Percentiles rank a stretch among this genome's conserved stretches.
Conservation (phyloP, 306 rosid species). For the Argentina anserina region DNA sequence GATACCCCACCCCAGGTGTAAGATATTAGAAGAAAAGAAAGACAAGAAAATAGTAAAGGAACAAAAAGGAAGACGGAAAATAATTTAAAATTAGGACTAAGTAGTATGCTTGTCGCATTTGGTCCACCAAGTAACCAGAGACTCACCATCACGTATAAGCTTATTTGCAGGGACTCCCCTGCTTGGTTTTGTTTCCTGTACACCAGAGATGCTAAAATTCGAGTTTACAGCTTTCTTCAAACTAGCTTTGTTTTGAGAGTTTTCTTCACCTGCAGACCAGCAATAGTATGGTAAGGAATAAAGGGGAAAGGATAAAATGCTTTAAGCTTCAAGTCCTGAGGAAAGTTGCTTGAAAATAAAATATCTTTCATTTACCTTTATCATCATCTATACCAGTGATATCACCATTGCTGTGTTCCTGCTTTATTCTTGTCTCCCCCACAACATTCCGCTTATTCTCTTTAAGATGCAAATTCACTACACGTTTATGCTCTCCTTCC, state of each 20-base stretch:
- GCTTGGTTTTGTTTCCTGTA: slow-evolving; percentile 37
- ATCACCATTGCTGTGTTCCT: slow-evolving; percentile 32
- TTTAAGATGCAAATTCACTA: slow-evolving; percentile 26
- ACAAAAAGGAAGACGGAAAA: not conserved
- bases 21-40: not conserved
- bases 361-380: slow-evolving; percentile 28
- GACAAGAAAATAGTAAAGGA: not conserved
- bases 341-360: not conserved
- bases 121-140: slow-evolving; percentile 15
- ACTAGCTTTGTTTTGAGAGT: slow-evolving; percentile 25
- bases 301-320: not conserved
- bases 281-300: not conserved
- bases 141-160: slow-evolving; percentile 72
- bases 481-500: slow-evolving; percentile 41
- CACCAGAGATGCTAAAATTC: slow-evolving; percentile 25
- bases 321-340: not conserved
- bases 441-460: slow-evolving; percentile 22
- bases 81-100: not conserved
- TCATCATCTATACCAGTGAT: slow-evolving; percentile 23
- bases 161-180: slow-evolving; percentile 32
- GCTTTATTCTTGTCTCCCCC: slow-evolving; percentile 30
- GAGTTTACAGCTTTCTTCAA: slow-evolving; percentile 32
- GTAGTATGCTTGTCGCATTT: not conserved
- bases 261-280: slow-evolving; percentile 44
- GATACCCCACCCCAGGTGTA: not conserved